Evolutionary conservation across 2,329 filamentous ascomycete genomes (phyloP).

Genomic region (Pseudogymnoascus sp.): DNA sequence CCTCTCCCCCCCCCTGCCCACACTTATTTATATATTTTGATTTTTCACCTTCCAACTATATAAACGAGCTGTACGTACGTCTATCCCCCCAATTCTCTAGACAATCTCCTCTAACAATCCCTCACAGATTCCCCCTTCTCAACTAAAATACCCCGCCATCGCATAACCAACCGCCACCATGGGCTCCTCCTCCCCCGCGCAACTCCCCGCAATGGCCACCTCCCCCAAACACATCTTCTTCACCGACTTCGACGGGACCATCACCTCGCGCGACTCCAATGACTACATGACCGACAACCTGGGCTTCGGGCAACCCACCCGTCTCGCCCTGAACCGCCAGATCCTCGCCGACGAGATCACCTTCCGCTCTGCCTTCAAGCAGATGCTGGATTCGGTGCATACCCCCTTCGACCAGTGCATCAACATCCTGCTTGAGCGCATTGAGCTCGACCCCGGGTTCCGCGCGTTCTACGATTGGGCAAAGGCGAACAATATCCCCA

Average conservation of each 20-base stretch:
- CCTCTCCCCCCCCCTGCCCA: neutral
- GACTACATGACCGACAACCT: constrained; percentile 80
- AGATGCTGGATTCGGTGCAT: constrained; percentile 84
- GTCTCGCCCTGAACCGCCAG: constrained; percentile 64
- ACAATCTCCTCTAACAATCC: neutral
- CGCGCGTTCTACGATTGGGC: constrained; percentile 81
- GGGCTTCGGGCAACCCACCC: constrained; percentile 67
- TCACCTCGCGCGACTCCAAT: constrained; percentile 64
- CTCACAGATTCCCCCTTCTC: neutral
- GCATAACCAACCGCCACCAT: constrained; percentile 16
- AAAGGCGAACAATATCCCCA: constrained; percentile 72
- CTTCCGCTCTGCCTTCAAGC: constrained; percentile 80
- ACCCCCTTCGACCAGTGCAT: constrained; percentile 78
- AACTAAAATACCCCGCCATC: constrained; percentile 7
- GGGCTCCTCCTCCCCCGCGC: constrained; percentile 23
- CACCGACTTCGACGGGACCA: constrained; percentile 96
- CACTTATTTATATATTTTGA: neutral
- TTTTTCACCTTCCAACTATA: neutral
- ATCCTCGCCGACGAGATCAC: constrained; percentile 62
- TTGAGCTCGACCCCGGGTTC: constrained; percentile 84
- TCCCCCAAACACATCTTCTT: constrained; percentile 94
- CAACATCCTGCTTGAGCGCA: constrained; percentile 66
- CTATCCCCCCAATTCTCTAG: neutral
- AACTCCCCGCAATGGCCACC: constrained; percentile 51
- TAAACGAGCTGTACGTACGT: neutral